Base-by-base conservation (phyloP, 768 basidiomycete species). In the Inosperma sp. region DNA sequence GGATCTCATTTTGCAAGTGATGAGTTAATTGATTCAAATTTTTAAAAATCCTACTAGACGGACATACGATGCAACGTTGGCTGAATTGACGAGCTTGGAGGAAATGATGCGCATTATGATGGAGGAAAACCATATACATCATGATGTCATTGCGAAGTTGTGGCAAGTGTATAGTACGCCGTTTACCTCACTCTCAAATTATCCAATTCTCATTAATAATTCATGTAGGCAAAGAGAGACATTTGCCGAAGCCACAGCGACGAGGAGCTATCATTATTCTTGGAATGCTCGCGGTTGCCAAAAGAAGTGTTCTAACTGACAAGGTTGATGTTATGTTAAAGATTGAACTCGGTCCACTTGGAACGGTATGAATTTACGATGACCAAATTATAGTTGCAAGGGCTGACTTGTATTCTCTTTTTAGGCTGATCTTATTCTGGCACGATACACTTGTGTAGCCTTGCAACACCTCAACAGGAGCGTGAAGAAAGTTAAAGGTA, bases 71-170 rank as follows among this genome's bases (percentile, higher is more conserved):
- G 89, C 95, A 1, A 94, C 93, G 0, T 75, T 99, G 22, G 96
- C 96, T 1, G 94, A 98, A 64, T 71, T 99, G 35, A 99, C 94
- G 1, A 94, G 92, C 58, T 70, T 98, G 46, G 96, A 99, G 63
- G 93, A 97, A 68, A 86, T 98, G 77, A 85, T 99, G 84, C 80
- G 90, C 35, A 90, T 88, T 25, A 88, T 99, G 87, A 94, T 95
- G 88, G 84, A 87, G 7, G 89, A 94, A 41, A 81, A 79, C 3
- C 83, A 84, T 29, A 80, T 99, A 16, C 87, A 93, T 59, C 65
- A 73, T 3, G 93, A 96, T 50, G 86, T 98, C 37, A 83, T 93
- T 56, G 74, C 80, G 35, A 95, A 92, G 71, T 77, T 99, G 1
- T 99, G 96, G 96, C 87, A 93, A 58, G 89, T 94, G 22, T 99